Evolutionary conservation across 192 early-diverging fungal species (phyloP).

Genomic region (Martensiomyces pterosporus): DNA sequence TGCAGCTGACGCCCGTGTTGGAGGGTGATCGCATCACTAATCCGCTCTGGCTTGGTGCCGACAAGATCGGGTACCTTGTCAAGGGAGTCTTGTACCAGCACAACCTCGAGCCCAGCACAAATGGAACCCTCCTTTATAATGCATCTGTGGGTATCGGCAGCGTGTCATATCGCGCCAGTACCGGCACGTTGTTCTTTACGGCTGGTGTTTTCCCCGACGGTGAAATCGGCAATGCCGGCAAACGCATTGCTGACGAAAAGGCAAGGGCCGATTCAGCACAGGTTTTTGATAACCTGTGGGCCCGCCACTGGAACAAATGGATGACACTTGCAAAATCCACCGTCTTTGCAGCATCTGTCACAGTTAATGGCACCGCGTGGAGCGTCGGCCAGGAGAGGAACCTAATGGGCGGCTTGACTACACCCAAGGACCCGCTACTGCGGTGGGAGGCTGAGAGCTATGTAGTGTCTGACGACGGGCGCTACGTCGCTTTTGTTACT

Average conservation of each 20-base stretch:
- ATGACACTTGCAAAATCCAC: constrained; percentile 27
- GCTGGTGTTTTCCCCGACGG: constrained; percentile 55
- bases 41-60: background rate
- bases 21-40: background rate
- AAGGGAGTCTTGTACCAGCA: background rate
- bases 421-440: background rate
- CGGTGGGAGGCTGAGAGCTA: constrained; percentile 45
- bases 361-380: constrained; percentile 16
- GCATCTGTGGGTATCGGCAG: constrained; percentile 8
- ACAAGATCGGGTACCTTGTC: background rate
- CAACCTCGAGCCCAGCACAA: background rate
- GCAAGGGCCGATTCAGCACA: constrained; percentile 48
- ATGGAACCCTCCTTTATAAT: background rate
- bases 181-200: constrained; percentile 52
- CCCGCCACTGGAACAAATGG: constrained; percentile 66
- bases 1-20: background rate
- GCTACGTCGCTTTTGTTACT: constrained; percentile 55
- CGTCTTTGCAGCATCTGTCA: background rate
- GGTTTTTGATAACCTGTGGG: constrained; percentile 58
- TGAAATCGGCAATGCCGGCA: constrained; percentile 43
- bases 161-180: constrained; percentile 46
- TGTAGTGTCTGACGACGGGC: constrained; percentile 57
- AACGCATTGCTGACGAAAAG: constrained; percentile 34
- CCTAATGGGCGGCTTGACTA: background rate
- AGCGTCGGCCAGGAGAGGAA: constrained; percentile 18